A percentile compares a stretch with the other conserved stretches of the same genome.
Conservation (phyloP, 108 stramenopile genomes). For the Cylindrotheca closterium region DNA sequence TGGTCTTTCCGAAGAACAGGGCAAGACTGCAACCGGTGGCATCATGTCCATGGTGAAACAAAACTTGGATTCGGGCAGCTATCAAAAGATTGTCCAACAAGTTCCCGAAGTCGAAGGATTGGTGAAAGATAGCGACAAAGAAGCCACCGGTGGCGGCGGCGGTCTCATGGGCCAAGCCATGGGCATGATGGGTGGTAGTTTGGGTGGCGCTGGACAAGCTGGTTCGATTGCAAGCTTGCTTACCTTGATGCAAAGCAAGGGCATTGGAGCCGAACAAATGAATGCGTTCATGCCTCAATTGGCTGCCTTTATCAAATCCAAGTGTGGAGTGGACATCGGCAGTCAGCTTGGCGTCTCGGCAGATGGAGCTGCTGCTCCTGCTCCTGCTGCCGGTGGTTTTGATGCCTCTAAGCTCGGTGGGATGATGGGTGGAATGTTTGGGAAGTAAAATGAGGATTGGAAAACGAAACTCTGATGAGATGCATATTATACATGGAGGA, state of each 20-base stretch:
- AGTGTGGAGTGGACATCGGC: constrained; percentile 11
- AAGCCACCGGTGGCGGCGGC: not conserved
- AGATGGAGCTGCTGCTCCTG: not conserved
- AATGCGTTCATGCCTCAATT: constrained; percentile 1
- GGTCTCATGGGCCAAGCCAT: not conserved
- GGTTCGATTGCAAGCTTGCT: constrained; percentile 5
- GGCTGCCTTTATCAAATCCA: not conserved
- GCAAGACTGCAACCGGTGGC: constrained; percentile 10
- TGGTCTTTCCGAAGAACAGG: constrained; percentile 10
- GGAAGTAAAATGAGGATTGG: too few species aligned
- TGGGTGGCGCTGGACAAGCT: not conserved
- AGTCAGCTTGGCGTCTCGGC: constrained; percentile 2
- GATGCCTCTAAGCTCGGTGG: too few species aligned
- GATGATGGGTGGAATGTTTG: too few species aligned
- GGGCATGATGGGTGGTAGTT: not conserved
- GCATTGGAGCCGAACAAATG: not conserved
- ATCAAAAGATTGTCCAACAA: constrained; percentile 1
- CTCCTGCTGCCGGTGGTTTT: too few species aligned
- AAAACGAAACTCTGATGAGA: too few species aligned
- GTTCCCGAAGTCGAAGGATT: constrained; percentile 8
- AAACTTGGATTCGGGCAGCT: not conserved
- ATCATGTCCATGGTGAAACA: constrained; percentile 10
- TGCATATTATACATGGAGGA: too few species aligned
- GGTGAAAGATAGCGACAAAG: too few species aligned
- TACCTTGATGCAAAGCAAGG: constrained; percentile 4